phyloP scores from a whole-genome alignment of 192 early-diverging fungal genomes.

The Pilaira anomala region DNA sequence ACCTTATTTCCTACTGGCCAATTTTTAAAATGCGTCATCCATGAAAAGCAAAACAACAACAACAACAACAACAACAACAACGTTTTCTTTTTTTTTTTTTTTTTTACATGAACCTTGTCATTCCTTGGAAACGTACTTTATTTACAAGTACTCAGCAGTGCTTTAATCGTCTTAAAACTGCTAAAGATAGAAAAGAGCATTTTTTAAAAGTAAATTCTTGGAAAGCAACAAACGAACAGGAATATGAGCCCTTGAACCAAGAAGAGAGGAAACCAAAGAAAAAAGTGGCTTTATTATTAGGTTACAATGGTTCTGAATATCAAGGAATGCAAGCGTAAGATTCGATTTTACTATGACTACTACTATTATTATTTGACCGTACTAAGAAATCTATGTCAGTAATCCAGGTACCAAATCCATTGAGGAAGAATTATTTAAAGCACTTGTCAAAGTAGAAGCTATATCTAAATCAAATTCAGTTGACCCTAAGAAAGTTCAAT shows the following conservation, averaged over 20 bases:
- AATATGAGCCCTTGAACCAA: background rate
- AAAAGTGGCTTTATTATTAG: slow-evolving; percentile 85
- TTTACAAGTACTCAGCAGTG: background rate
- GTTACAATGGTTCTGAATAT: slow-evolving; percentile 93
- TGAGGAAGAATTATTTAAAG: slow-evolving; percentile 89
- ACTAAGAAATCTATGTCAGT: slow-evolving; percentile 32
- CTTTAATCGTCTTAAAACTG: slow-evolving; percentile 5
- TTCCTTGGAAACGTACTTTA: background rate
- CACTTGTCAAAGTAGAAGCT: slow-evolving; percentile 73
- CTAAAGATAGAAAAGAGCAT: slow-evolving; percentile 28
- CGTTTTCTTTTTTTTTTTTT: no score
- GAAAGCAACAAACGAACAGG: slow-evolving; percentile 18
- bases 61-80: no score
- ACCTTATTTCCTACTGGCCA: background rate
- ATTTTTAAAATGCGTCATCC: background rate
- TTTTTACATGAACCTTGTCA: no score
- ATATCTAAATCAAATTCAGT: slow-evolving; percentile 85
- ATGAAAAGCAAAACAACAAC: no score
- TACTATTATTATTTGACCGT: background rate
- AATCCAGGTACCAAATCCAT: slow-evolving; percentile 82
- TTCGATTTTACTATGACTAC: background rate
- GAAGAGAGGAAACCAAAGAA: slow-evolving; percentile 64
- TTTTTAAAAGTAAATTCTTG: slow-evolving; percentile 16
- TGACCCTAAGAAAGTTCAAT: slow-evolving; percentile 74
- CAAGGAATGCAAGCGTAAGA: slow-evolving; percentile 93